Evolutionary conservation across 2,329 filamentous ascomycete genomes (phyloP).

Genomic region (Dactylellina sp.): DNA sequence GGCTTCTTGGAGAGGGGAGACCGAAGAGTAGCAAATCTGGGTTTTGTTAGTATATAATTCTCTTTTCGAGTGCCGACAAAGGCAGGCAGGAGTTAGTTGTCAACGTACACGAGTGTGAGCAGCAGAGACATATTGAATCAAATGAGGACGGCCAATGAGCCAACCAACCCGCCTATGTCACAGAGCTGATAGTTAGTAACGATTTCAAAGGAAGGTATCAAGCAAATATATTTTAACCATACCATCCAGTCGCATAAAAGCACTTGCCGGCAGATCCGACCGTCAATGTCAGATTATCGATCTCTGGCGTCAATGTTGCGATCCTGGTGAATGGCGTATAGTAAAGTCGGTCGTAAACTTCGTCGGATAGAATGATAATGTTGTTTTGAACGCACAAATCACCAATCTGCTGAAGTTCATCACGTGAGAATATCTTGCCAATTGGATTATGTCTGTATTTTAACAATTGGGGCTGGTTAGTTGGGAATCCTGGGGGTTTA

Average conservation of each 20-base stretch:
- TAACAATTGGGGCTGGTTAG: neutral
- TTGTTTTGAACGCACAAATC: conserved; percentile 91
- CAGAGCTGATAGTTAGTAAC: conserved; percentile 15
- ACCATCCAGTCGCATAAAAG: conserved; percentile 97
- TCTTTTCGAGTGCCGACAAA: no score
- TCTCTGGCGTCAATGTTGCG: conserved; percentile 87
- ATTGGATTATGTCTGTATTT: conserved; percentile 83
- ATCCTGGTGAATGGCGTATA: conserved; percentile 96
- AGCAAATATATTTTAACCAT: neutral
- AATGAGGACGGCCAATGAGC: conserved; percentile 86
- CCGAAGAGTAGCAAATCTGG: conserved; percentile 88
- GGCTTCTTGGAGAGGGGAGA: conserved; percentile 93
- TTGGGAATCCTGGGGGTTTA: conserved; percentile 13
- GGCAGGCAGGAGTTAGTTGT: no score
- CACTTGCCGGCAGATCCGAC: conserved; percentile 97
- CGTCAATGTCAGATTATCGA: conserved; percentile 87
- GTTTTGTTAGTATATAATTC: conserved; percentile 10
- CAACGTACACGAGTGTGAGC: conserved; percentile 78
- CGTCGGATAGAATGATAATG: conserved; percentile 90
- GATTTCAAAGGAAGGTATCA: neutral
- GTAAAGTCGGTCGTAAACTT: conserved; percentile 94
- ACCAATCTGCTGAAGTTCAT: conserved; percentile 85
- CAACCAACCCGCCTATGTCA: conserved; percentile 70
- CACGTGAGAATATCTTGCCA: conserved; percentile 89
- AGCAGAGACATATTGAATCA: conserved; percentile 90